phyloP scores from a whole-genome alignment of 2,329 filamentous ascomycete genomes.

The Didymella exigua region DNA sequence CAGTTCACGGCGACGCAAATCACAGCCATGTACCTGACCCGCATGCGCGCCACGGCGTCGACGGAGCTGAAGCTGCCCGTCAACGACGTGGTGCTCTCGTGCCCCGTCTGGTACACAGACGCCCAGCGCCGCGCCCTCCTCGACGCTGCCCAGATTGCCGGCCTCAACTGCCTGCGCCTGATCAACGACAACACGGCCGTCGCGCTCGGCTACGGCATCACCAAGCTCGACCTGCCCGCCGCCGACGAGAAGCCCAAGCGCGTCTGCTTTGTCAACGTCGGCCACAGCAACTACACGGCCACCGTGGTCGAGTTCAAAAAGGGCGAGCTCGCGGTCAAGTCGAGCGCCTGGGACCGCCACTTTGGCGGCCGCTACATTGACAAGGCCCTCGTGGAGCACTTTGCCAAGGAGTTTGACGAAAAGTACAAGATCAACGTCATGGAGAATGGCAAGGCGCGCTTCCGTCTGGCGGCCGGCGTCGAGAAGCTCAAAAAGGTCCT shows the following conservation, averaged over 20 bases:
- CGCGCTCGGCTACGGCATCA: constrained; percentile 96
- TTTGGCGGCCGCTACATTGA: constrained; percentile 98
- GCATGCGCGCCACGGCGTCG: constrained; percentile 86
- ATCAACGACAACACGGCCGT: constrained; percentile 99
- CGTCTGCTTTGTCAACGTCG: constrained; percentile 91
- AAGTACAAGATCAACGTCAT: constrained; percentile 98
- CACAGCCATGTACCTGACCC: constrained; percentile 92
- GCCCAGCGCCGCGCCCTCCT: constrained; percentile 85
- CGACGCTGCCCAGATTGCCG: constrained; percentile 91
- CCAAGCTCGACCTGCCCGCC: constrained; percentile 88
- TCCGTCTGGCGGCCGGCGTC: constrained; percentile 83
- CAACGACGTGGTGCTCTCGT: constrained; percentile 89
- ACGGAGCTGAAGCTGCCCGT: constrained; percentile 90
- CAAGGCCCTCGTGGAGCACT: constrained; percentile 91
- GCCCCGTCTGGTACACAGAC: constrained; percentile 97
- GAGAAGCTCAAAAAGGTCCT: constrained; percentile 99
- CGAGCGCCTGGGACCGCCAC: constrained; percentile 91
- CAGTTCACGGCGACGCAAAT: constrained; percentile 94
- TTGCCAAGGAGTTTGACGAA: constrained; percentile 93
- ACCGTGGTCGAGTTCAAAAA: constrained; percentile 97
- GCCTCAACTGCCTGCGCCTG: constrained; percentile 87
- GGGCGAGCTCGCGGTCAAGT: constrained; percentile 92
- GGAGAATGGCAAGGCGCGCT: constrained; percentile 85
- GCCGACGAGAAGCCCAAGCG: constrained; percentile 90
- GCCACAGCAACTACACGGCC: constrained; percentile 93